Evolutionary conservation across 2,329 filamentous ascomycete genomes (phyloP), one percentile per base, ranked within the genome.

Genomic region (Fusarium sp.): DNA sequence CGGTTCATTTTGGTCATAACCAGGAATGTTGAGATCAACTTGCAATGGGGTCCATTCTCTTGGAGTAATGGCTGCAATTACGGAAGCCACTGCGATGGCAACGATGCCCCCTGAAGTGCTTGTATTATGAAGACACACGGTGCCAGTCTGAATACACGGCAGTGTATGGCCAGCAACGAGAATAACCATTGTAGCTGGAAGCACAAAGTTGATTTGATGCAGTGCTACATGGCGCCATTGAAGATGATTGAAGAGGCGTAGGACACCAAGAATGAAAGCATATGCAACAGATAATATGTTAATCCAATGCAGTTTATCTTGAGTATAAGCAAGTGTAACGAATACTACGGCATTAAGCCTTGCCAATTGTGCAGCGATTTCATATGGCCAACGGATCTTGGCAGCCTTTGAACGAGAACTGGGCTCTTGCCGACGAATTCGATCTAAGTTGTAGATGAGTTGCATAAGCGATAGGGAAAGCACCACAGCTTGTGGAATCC

Each of bases 11-110:
- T 76, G 71, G 20, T 78, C 73, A 52, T 78, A 79, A 16, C 80
- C 78, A 33, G 80, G 77, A 28, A 83, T 72, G 30, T 79, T 77
- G 49, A 80, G 74, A 33, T 79, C 76, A 40, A 81, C 62, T 7
- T 77, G 77, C 6, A 84, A 81, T 16, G 83, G 83, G 4, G 80
- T 67, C 85, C 85, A 86, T 73, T 84, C 82, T 59, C 84, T 79
- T 1, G 84, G 85, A 2, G 85, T 85, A 44, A 76, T 64, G 34
- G 82, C 62, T 55, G 85, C 83, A 36, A 84, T 59, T 44, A 79
- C 46, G 34, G 81, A 75, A 28, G 80, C 78, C 30, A 77, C 76
- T 7, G 75, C 74, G 31, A 85, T 74, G 23, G 79, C 77, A 2
- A 75, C 65, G 31, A 83, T 71, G 38, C 78, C 77, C 36, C 77